A percentile compares a stretch with the other conserved stretches of the same genome.
Conservation (phyloP, 768 basidiomycete genomes). For the Auricularia sp. region DNA sequence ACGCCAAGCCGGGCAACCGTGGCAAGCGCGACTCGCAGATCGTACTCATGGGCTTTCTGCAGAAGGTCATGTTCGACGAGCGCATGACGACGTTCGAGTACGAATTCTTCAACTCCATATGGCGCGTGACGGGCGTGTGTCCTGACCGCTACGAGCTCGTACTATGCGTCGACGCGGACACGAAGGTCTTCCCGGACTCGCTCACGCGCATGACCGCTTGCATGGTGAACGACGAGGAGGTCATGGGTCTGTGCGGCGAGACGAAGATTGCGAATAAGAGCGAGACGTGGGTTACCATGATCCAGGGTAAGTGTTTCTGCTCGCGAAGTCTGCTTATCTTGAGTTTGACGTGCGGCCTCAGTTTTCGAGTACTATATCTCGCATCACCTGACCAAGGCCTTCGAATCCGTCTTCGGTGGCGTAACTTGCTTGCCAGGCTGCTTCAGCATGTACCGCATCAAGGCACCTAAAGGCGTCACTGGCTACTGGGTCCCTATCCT, state of each 20-base stretch:
- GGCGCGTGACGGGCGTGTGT: conserved; percentile 89
- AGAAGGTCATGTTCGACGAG: conserved; percentile 99
- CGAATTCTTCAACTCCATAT: conserved; percentile 97
- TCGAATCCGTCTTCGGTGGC: conserved; percentile 99
- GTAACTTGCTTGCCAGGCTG: conserved; percentile 99
- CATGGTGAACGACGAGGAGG: conserved; percentile 94
- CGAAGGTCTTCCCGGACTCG: conserved; percentile 98
- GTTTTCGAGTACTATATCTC: conserved; percentile 99
- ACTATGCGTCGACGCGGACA: conserved; percentile 94
- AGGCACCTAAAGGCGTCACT: conserved; percentile 90
- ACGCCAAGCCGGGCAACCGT: conserved; percentile 93
- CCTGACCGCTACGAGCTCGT: conserved; percentile 94
- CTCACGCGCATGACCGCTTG: conserved; percentile 91
- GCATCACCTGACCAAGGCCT: conserved; percentile 97
- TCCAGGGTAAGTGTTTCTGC: conserved; percentile 59
- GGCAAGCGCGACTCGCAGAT: conserved; percentile 99
- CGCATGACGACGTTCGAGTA: conserved; percentile 99
- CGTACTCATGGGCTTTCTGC: conserved; percentile 93
- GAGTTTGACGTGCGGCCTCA: conserved; percentile 20
- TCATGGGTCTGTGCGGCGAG: conserved; percentile 98
- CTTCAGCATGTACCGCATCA: conserved; percentile 99
- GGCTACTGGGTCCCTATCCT: conserved; percentile 99
- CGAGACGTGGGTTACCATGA: conserved; percentile 99
- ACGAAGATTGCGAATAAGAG: conserved; percentile 99
- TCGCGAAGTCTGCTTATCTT: not conserved